A percentile compares a stretch with the other conserved stretches of the same genome.
These are phyloP conservation scores for Hypoxylon sp. DNA, from an alignment of 2,329 filamentous ascomycete species.

Conservation along the genomic window DNA sequence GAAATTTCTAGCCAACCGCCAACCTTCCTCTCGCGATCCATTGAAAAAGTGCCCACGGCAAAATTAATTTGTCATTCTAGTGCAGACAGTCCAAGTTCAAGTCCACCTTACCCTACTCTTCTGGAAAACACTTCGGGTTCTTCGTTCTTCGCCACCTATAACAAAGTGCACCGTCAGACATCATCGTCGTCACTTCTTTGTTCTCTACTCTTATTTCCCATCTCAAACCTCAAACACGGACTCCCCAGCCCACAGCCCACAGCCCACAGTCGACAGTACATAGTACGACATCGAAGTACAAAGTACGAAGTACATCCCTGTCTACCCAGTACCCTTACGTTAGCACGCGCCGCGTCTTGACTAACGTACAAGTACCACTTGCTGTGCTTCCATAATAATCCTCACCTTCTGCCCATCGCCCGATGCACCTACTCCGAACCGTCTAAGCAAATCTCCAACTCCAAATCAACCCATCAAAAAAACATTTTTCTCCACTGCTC, in stretches of 20 bases:
- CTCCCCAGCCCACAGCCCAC: conserved; percentile 17
- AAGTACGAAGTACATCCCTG: not conserved
- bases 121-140: not conserved
- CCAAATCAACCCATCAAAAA: conserved; percentile 28
- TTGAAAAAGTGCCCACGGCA: conserved; percentile 32
- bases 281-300: too few species aligned
- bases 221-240: conserved; percentile 22
- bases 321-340: conserved; percentile 16
- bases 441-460: conserved; percentile 40
- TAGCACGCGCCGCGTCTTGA: conserved; percentile 28
- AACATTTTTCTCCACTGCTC: conserved; percentile 36
- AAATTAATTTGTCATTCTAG: conserved; percentile 37
- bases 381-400: conserved; percentile 5
- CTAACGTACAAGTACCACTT: conserved; percentile 8
- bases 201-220: conserved; percentile 17
- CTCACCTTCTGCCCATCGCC: conserved; percentile 11
- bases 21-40: conserved; percentile 21
- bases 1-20: conserved; percentile 13
- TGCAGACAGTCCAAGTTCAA: conserved; percentile 29
- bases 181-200: conserved; percentile 9
- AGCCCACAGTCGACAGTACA: too few species aligned
- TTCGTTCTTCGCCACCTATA: conserved; percentile 26
- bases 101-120: conserved; percentile 24
- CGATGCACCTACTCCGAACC: conserved; percentile 37
- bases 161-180: conserved; percentile 3